Evolutionary conservation across 352 stramenopile species (phyloP).

Genomic region (Phytophthora syringae): DNA sequence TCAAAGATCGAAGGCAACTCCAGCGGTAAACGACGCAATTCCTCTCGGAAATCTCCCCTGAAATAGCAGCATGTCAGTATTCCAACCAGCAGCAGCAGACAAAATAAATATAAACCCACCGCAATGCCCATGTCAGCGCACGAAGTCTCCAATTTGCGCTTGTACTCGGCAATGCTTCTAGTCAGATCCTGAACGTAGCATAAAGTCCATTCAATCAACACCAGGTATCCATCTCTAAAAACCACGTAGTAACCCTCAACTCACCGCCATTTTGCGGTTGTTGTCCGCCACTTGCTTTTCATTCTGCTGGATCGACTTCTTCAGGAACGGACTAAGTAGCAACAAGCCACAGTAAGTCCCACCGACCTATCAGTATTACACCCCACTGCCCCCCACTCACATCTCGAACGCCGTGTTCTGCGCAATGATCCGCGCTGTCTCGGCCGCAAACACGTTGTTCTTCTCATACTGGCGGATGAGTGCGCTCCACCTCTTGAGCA

Average conservation of each 20-base stretch:
- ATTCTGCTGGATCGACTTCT: slow-evolving; percentile 80
- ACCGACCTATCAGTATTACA: background rate
- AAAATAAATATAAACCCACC: slow-evolving; percentile 26
- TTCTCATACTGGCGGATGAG: slow-evolving; percentile 80
- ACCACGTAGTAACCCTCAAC: background rate
- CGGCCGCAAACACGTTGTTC: slow-evolving; percentile 78
- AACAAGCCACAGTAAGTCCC: slow-evolving; percentile 7
- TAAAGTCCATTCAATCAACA: slow-evolving; percentile 5
- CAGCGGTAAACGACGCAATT: slow-evolving; percentile 61
- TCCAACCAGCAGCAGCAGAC: background rate
- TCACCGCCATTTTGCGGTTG: slow-evolving; percentile 77
- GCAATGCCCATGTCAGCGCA: slow-evolving; percentile 71
- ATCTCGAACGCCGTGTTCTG: slow-evolving; percentile 85
- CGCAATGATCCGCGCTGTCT: slow-evolving; percentile 72
- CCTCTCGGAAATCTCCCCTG: slow-evolving; percentile 69
- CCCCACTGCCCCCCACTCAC: slow-evolving; percentile 31
- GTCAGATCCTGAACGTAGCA: slow-evolving; percentile 52
- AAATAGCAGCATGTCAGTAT: background rate
- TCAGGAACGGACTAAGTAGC: slow-evolving; percentile 68
- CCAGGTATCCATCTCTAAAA: background rate
- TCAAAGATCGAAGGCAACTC: slow-evolving; percentile 67
- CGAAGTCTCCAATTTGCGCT: slow-evolving; percentile 63
- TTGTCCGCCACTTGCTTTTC: slow-evolving; percentile 85
- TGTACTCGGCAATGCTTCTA: slow-evolving; percentile 78
- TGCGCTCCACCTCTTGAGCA: slow-evolving; percentile 74